Conservation (phyloP, 176 grass and related monocot genomes). For the Aegilops speltoides region DNA sequence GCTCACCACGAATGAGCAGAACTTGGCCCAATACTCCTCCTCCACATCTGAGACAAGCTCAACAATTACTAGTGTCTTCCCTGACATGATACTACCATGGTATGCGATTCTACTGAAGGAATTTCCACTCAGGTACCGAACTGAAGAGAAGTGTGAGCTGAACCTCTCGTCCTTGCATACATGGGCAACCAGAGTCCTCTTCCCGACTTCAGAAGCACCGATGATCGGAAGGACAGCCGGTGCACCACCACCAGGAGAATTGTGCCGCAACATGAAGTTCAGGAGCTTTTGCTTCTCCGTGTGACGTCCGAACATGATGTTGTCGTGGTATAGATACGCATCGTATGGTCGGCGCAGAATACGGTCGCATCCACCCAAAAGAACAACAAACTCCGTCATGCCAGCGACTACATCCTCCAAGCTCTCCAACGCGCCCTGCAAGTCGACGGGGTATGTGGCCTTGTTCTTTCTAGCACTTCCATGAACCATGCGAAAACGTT, state of each 20-base stretch:
- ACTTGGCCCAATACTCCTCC: not conserved
- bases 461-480: not conserved
- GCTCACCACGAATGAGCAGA: not conserved
- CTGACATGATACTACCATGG: not conserved
- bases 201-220: not conserved
- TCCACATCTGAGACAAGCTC: not conserved
- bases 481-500: not conserved
- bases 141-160: not conserved
- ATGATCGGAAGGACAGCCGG: not conserved
- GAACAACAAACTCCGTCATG: not conserved
- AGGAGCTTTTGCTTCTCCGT: not conserved
- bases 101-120: not conserved
- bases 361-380: conserved; percentile 6
- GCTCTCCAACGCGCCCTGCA: not conserved
- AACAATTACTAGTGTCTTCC: not conserved
- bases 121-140: not conserved
- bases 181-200: not conserved
- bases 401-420: not conserved
- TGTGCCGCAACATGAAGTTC: not conserved
- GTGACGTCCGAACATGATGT: not conserved
- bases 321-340: not conserved
- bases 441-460: not conserved
- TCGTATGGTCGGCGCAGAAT: not conserved
- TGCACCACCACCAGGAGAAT: not conserved
- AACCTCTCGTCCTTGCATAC: conserved; percentile 5